Base-by-base conservation (phyloP, 2,329 filamentous ascomycete species). In the Xylariaceae sp. region DNA sequence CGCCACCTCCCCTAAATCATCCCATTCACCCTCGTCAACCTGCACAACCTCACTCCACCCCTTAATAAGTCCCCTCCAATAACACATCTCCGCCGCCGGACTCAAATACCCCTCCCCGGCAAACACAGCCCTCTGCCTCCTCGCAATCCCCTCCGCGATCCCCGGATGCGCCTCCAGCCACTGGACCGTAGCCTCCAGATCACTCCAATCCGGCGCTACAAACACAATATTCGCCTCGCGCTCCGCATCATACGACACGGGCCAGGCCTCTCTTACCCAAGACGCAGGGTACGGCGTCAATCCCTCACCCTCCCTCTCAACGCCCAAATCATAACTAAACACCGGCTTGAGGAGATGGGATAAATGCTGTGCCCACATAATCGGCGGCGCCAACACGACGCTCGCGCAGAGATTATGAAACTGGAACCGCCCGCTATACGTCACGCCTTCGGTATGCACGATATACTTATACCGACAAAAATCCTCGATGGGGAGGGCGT, bases 381-480 rank as follows among this genome's bases (percentile, higher is more conserved):
- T 67, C 8, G 80, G 78, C 56, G 79, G 78, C 2, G 76, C 77
- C 44, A 82, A 65, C 2, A 81, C 72, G 0, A 82, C 77, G 62
- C 75, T 78, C 8, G 67, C 73, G 67, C 80, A 82, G 53, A 81
- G 75, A 69, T 78, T 78, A 67, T 81, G 75, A 66, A 78, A 81
- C 61, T 77, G 78, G 59, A 82, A 76, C 10, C 80, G 75, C 1
- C 80, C 80, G 56, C 75, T 78, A 70, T 82, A 82, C 3, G 78
- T 76, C n/a, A 82, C 72, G 4, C 80, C 80, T 71, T 82, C 80
- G 5, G 80, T 82, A 68, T 82, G 77, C 30, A 82, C 69, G 48
- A 82, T 71, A 68, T 82, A 82, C 57, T 75, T 77, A 69, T 80
- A 79, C 56, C 71, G 70, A 69, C 80, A 82, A 62, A 82, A 82